Percentiles rank a stretch among this genome's conserved stretches.
phyloP scores from a whole-genome alignment of 2,329 filamentous ascomycete genomes.

The Xylariaceae sp. region DNA sequence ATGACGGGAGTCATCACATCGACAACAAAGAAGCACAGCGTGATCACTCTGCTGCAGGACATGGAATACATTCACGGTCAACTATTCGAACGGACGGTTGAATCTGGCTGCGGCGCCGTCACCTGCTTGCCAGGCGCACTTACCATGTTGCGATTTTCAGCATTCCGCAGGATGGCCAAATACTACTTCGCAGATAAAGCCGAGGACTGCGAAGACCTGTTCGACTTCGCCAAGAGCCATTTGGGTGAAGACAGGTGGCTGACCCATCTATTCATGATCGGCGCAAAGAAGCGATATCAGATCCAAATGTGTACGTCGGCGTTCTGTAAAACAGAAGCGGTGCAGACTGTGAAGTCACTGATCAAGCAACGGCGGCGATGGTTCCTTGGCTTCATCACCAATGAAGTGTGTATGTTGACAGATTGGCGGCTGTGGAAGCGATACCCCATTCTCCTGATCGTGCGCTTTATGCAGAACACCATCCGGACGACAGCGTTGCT shows the following conservation, averaged over 20 bases:
- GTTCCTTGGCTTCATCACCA: constrained; percentile 97
- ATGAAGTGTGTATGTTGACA: constrained; percentile 97
- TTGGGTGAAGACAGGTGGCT: constrained; percentile 94
- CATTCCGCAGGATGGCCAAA: constrained; percentile 93
- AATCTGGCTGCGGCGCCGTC: constrained; percentile 89
- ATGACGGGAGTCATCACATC: constrained; percentile 98
- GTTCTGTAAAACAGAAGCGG: constrained; percentile 97
- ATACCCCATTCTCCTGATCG: constrained; percentile 80
- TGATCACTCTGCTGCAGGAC: constrained; percentile 91
- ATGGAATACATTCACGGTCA: constrained; percentile 99
- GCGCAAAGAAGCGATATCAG: constrained; percentile 86
- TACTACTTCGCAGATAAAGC: constrained; percentile 98
- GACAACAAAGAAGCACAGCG: constrained; percentile 79
- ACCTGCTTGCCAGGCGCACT: constrained; percentile 94
- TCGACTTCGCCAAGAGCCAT: constrained; percentile 95
- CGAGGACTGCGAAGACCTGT: constrained; percentile 90
- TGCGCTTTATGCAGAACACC: constrained; percentile 93
- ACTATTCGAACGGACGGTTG: constrained; percentile 90
- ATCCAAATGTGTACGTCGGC: constrained; percentile 97
- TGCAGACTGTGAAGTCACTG: constrained; percentile 79
- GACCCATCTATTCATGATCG: constrained; percentile 98
- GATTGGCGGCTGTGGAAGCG: constrained; percentile 87
- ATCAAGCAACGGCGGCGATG: constrained; percentile 93
- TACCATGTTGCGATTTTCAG: constrained; percentile 92
- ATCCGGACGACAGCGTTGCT: constrained; percentile 90